Evolutionary conservation across 306 rosid genomes (phyloP), one percentile per base, ranked within the genome.

Genomic region (Lotus japonicus): DNA sequence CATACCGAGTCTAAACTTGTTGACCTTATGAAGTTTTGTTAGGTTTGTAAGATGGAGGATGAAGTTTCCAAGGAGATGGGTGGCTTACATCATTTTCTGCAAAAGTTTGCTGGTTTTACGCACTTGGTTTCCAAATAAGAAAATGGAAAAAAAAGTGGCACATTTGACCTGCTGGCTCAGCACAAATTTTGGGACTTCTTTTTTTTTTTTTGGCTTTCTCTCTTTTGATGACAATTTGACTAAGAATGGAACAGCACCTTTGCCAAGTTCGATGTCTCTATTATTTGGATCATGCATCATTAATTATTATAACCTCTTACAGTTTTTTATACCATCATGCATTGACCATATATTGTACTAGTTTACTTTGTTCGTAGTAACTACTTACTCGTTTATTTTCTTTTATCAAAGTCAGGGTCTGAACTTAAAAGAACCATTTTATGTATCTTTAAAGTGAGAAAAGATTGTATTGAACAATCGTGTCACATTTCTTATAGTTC

Each of bases 381-480:
- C 50, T 23, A 44, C 13, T 19, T 21, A 23, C 10, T 56, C 2
- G 33, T 31, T 31, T 31, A 31, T 11, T 35, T 44, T 21, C 33
- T 12, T 55, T 26, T 58, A 55, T 55, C 44, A 23, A 44, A 35
- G 18, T 39, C 7, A 38, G 16, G n/a, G 55, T 39, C 23, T 6
- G 21, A 45, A 26, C 60, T 35, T 70, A 5, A 23, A 64, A 14
- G 12, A 48, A 42, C 26, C 38, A 55, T 48, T 36, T 66, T 23
- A 3, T 76, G 6, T 65, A 23, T 57, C 63, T 57, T 55, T 49
- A 10, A 58, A 65, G 51, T 56, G 28, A 57, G 21, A 13, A 9
- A 15, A 71, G 60, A 58, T 16, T 59, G 52, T 33, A 28, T 71
- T 21, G 38, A 62, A 45, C 55, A 18, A 43, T 61, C 61, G 71